A percentile compares a stretch with the other conserved stretches of the same genome.
phyloP scores from a whole-genome alignment of 345 rosid genomes.

The Citrus sinensis region DVS_A1.0 CM039165.1:30648501-30649000 shows the following conservation, averaged over 20 bases:
- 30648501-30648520: slow-evolving; percentile 75
- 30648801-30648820: slow-evolving; percentile 95
- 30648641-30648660: not conserved
- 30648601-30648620: not conserved
- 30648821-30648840: slow-evolving; percentile 67
- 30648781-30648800: slow-evolving; percentile 96
- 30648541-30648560: slow-evolving; percentile 2
- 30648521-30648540: slow-evolving; percentile 71
- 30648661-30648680: not conserved
- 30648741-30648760: slow-evolving; percentile 68
- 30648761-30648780: slow-evolving; percentile 95
- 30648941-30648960: slow-evolving; percentile 13
- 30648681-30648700: slow-evolving; percentile 14
- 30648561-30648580: slow-evolving; percentile 1
- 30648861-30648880: slow-evolving; percentile 57
- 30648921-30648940: slow-evolving; percentile 2
- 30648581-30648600: not conserved
- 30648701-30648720: slow-evolving; percentile 58
- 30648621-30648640: not conserved
- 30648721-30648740: slow-evolving; percentile 60
- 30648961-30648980: slow-evolving; percentile 8
- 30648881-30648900: slow-evolving; percentile 66
- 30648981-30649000: slow-evolving; percentile 19
- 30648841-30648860: slow-evolving; percentile 51
- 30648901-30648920: slow-evolving; percentile 38